Evolutionary conservation across 108 stramenopile species (phyloP), one percentile per base, ranked within the genome.

Genomic region (Cyclotella sp.): DNA sequence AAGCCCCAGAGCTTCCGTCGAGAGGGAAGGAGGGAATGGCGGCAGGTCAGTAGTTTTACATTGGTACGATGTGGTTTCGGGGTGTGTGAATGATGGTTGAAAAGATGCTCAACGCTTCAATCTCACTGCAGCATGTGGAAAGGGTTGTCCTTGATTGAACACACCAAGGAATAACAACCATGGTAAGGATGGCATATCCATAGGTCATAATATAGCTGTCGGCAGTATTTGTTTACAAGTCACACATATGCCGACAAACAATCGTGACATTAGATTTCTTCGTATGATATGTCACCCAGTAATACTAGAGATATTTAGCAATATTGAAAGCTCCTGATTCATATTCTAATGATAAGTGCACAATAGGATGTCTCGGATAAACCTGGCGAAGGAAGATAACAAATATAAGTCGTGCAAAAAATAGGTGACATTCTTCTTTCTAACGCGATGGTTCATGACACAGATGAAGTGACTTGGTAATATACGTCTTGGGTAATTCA

Each of bases 231-330:
- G 24, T 52, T 78, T 57, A 76, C 84, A 54, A 86, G 82, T 39
- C 87, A 87, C 67, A 84, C 85, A 27, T 90, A 91, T 76, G 89
- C 86, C 12, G 95, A 97, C 57, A 82, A 87, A 18, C 77, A 75
- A 57, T 64, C 95, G 44, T 86, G 77, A 11, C 90, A 91, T 42
- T n/a, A 6, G 85, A 94, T 42, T 86, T 94, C 63, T 82, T 93
- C 15, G 73, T 86, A 13, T 97, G 96, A 73, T 84, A 89, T 12
- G 67, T 5, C 71, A 83, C 9, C 80, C 91, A 30, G 65, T 93
- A 63, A 69, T 43, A 52, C 74, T 85, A 13, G 89, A 91, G 43
- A 86, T 82, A n/a, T 0, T 64, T 69, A 16, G 85, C 85, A 59
- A 44, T 91, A 42, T 77, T 79, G 16, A 29, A 42, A 9, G 78